Evolutionary conservation across 352 stramenopile genomes (phyloP).

Genomic region (Phytopythium litorale): DNA sequence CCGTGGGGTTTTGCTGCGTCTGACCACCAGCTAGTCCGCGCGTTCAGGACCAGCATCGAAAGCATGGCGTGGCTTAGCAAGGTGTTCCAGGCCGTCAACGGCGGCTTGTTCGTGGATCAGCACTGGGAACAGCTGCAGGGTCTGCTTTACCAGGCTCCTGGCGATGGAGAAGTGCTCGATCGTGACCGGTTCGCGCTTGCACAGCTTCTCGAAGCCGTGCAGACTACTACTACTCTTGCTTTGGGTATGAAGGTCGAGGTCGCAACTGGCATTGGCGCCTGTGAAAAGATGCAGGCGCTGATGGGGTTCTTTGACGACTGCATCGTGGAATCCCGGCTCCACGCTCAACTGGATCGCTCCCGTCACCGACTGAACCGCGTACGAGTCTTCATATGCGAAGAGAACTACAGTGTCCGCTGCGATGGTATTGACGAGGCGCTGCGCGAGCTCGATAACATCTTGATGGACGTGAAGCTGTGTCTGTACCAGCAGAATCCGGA

Average conservation of each 20-base stretch:
- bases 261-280: neutral
- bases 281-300: neutral
- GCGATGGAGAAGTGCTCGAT: neutral
- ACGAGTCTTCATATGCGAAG: slow-evolving; percentile 25
- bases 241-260: neutral
- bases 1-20: slow-evolving; percentile 6
- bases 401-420: slow-evolving; percentile 38
- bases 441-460: slow-evolving; percentile 27
- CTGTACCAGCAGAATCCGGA: slow-evolving; percentile 40
- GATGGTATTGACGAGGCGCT: slow-evolving; percentile 25
- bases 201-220: neutral
- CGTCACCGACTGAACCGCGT: slow-evolving; percentile 27
- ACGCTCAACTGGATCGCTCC: slow-evolving; percentile 26
- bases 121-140: slow-evolving; percentile 22
- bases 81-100: slow-evolving; percentile 47
- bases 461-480: slow-evolving; percentile 31
- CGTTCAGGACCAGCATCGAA: slow-evolving; percentile 39
- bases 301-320: slow-evolving; percentile 41
- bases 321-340: slow-evolving; percentile 49
- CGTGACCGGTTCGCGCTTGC: neutral
- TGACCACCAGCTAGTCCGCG: slow-evolving; percentile 28
- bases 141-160: neutral
- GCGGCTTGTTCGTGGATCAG: slow-evolving; percentile 31
- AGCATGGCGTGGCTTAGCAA: slow-evolving; percentile 35
- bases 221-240: neutral